Conservation (phyloP, 1,284 basidiomycete genomes). For the Cutaneotrichosporon daszewskae region DNA sequence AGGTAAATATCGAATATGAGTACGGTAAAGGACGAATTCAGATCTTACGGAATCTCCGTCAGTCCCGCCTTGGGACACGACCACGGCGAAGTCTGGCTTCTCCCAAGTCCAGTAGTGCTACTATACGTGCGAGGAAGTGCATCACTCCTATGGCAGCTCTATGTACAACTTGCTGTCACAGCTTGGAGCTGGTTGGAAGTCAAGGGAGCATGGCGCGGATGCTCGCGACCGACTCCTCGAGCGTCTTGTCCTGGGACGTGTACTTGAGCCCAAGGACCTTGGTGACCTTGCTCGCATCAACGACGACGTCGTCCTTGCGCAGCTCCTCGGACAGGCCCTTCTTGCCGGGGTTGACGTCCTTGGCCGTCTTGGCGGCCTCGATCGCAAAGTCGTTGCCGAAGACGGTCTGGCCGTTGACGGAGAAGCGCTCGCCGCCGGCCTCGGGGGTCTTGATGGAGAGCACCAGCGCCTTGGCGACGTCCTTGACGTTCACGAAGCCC, state of each 20-base stretch:
- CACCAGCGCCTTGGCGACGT: constrained; percentile 6
- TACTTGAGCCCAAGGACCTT: constrained; percentile 34
- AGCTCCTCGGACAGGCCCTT: neutral
- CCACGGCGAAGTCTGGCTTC: too few species aligned
- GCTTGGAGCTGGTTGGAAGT: too few species aligned
- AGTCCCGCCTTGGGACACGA: too few species aligned
- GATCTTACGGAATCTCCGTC: too few species aligned
- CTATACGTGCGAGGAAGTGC: too few species aligned
- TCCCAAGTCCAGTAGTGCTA: too few species aligned
- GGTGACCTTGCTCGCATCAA: constrained; percentile 28
- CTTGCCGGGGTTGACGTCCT: neutral
- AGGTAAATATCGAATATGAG: too few species aligned
- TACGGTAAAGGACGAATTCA: too few species aligned
- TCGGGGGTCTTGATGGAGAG: neutral
- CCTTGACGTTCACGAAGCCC: too few species aligned
- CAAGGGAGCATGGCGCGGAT: neutral
- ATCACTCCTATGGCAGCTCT: too few species aligned
- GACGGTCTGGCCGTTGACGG: constrained; percentile 41
- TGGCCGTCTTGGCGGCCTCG: neutral
- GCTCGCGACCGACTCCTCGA: constrained; percentile 21
- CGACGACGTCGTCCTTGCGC: constrained; percentile 3
- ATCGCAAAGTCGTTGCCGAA: constrained; percentile 26
- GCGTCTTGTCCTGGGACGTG: constrained; percentile 5
- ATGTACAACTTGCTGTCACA: too few species aligned
- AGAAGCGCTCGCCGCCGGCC: constrained; percentile 53